These are phyloP conservation scores for Solanum hybrid DNA, from an alignment of 305 asterid species.

Conservation along the genomic window DNA sequence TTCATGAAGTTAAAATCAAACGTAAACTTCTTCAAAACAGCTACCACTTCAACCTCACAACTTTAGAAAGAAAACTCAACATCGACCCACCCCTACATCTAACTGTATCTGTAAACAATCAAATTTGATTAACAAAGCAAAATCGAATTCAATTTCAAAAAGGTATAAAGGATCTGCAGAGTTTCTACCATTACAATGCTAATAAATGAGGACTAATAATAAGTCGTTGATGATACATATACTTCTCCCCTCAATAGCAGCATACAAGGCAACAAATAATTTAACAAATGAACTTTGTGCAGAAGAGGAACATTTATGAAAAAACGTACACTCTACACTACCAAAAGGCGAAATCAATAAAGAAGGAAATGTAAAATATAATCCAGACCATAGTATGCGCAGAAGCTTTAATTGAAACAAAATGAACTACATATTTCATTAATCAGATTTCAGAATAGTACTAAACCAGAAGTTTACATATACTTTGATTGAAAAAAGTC, in stretches of 20 bases:
- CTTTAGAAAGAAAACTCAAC: not conserved
- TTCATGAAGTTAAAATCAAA: not conserved
- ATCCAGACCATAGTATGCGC: not conserved
- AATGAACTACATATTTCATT: not conserved
- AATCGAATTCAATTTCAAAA: not conserved
- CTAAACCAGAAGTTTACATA: not conserved
- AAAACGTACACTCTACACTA: not conserved
- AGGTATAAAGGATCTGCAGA: not conserved
- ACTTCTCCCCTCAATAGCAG: not conserved
- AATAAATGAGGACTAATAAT: not conserved
- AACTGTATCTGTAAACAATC: not conserved
- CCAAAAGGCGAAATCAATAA: not conserved
- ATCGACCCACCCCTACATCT: not conserved
- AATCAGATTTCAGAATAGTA: not conserved
- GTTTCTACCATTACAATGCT: not conserved
- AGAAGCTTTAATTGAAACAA: not conserved
- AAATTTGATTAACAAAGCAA: not conserved
- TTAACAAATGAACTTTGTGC: not conserved
- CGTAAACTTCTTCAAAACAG: not conserved
- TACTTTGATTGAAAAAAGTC: not conserved
- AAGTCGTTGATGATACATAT: not conserved
- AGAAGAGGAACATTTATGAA: not conserved
- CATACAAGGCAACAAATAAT: not conserved
- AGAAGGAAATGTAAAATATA: not conserved
- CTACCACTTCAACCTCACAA: not conserved